Evolutionary conservation across 2,329 filamentous ascomycete species (phyloP).

Genomic region (Fusarium sulawesiense): DNA sequence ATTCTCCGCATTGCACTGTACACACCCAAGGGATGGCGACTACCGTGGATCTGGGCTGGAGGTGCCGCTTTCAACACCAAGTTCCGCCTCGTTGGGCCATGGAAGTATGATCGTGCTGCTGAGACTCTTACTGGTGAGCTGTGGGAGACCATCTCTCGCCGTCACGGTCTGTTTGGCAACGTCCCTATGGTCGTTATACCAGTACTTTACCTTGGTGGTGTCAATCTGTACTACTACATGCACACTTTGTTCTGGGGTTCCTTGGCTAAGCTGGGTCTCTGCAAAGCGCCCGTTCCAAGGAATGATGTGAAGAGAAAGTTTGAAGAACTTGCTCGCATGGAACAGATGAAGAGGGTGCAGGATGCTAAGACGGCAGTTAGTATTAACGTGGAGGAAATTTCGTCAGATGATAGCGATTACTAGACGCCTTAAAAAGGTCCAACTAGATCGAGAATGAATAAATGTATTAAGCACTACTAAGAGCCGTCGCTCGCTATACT

Average conservation of each 20-base stretch:
- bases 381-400: neutral
- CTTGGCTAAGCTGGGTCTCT: neutral
- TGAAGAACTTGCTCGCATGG: neutral
- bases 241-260: neutral
- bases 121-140: conserved; percentile 16
- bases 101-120: conserved; percentile 10
- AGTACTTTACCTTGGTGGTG: neutral
- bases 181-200: neutral
- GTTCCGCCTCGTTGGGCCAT: conserved; percentile 9
- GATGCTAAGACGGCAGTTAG: neutral
- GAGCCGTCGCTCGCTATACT: accelerated
- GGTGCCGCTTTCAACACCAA: conserved; percentile 20
- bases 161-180: neutral
- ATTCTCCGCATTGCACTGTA: conserved; percentile 1
- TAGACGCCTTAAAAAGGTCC: too few relatives aligned
- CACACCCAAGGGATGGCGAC: conserved; percentile 12
- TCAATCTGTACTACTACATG: neutral
- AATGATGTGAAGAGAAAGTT: neutral
- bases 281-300: neutral
- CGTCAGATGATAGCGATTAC: neutral
- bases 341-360: neutral
- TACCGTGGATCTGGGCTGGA: conserved; percentile 16
- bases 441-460: neutral
- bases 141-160: conserved; percentile 18
- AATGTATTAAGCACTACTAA: neutral